A percentile compares a stretch with the other conserved stretches of the same genome.
phyloP scores from a whole-genome alignment of 2,329 filamentous ascomycete species.

The Cryoendolithus antarcticus region DNA sequence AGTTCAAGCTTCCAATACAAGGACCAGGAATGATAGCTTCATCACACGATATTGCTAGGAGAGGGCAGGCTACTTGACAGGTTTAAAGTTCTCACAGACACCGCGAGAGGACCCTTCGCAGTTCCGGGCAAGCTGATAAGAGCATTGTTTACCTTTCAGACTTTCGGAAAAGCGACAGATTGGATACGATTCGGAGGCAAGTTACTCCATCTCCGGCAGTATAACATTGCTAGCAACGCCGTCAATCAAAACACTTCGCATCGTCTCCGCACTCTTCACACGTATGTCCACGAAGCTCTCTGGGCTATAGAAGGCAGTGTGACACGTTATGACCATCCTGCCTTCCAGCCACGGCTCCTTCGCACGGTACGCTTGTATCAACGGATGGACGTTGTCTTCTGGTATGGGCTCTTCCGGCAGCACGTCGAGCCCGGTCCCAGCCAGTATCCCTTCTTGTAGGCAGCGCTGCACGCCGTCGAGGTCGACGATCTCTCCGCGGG shows the following conservation, averaged over 20 bases:
- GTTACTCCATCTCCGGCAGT: conserved; percentile 16
- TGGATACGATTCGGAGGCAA: too few species aligned
- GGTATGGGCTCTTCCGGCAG: conserved; percentile 22
- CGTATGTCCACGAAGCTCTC: conserved; percentile 18
- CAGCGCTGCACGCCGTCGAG: conserved; percentile 19
- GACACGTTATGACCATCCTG: conserved; percentile 23
- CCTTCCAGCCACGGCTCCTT: conserved; percentile 33
- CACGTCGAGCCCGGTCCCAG: conserved; percentile 21
- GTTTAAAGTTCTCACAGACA: too few species aligned
- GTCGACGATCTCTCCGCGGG: conserved; percentile 21
- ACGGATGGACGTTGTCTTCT: conserved; percentile 16
- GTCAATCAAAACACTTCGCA: conserved; percentile 17
- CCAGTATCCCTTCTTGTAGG: conserved; percentile 16
- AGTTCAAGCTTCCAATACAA: too few species aligned
- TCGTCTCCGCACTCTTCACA: conserved; percentile 17
- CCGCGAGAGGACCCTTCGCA: too few species aligned
- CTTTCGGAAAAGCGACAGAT: too few species aligned
- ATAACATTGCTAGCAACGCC: conserved; percentile 15
- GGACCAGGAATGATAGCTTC: too few species aligned
- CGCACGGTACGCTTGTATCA: conserved; percentile 19
- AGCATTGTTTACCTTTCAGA: too few species aligned
- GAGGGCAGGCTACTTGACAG: too few species aligned
- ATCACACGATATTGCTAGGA: too few species aligned
- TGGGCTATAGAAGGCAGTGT: conserved; percentile 18
- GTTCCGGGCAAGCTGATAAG: too few species aligned